These are phyloP conservation scores for Astrephomene gubernaculifera DNA, from an alignment of 139 green algal genomes.

Conservation along the genomic window DNA sequence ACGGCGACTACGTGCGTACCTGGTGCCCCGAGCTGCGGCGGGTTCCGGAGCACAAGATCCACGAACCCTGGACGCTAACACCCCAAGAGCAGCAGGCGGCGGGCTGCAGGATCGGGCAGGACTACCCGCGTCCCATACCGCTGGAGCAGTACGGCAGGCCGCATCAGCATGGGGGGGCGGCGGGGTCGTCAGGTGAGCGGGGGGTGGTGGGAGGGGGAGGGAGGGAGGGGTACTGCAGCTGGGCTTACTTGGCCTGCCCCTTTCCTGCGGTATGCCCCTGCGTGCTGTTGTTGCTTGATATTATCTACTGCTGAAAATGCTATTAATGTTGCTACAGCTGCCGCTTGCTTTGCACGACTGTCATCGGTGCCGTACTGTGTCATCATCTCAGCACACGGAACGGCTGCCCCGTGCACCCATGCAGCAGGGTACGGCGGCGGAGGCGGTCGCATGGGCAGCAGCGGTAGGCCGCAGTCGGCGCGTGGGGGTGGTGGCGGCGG, in stretches of 20 bases:
- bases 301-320: too few species aligned
- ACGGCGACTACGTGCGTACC: conserved; percentile 88
- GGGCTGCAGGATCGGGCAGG: conserved; percentile 62
- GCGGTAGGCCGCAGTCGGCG: neutral
- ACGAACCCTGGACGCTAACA: conserved; percentile 88
- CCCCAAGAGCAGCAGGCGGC: conserved; percentile 64
- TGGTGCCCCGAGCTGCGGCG: conserved; percentile 92
- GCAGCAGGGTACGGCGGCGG: neutral
- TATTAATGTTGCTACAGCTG: too few species aligned
- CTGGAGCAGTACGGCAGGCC: conserved; percentile 39
- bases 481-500: conserved; percentile 40
- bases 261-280: too few species aligned
- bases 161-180: too few species aligned
- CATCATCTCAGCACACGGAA: too few species aligned
- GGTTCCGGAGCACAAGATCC: conserved; percentile 74
- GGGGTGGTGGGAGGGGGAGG: neutral
- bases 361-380: too few species aligned
- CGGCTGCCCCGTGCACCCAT: too few species aligned
- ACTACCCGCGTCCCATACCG: conserved; percentile 77
- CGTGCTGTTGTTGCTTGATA: too few species aligned
- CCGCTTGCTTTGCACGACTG: too few species aligned
- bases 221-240: neutral
- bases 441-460: neutral
- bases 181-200: conserved; percentile 26
- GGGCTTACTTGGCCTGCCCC: too few species aligned